Base-by-base conservation (phyloP, 345 rosid genomes). In the Clausena lansium region DNA sequence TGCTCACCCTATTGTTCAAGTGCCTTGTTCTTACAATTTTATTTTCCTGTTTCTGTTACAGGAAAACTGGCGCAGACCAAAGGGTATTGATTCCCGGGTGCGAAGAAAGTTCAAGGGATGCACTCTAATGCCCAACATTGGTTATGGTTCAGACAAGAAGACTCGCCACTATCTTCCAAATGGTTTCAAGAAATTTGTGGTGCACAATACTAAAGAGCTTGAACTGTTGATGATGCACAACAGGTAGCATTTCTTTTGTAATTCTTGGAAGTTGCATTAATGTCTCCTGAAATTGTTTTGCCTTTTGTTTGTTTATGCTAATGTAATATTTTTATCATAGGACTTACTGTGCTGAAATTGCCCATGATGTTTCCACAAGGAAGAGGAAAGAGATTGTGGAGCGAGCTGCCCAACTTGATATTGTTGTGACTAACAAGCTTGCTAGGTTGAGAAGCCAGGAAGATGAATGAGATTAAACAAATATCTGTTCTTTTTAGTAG, bases 211-310 rank as follows among this genome's bases (percentile, higher is more conserved):
- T 1, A 80, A 82, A 38, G 98, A 92, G 75, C 96, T 92, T 11
- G 98, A 90, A 76, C 52, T 94, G 9, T 81, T 94, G 86, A 92
- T 94, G 98, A 94, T 94, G 98, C 98, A 92, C 80, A 94, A 94
- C 91, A 88, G 98, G 97, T 92, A 78, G 0, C 2, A 2, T 69
- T 9, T 14, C 5, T 17, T 3, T 25, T 39, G 4, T 45, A 30
- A 7, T 45, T 28, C 3, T 28, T 3, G 9, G 5, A 7, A 9
- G 38, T 47, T 28, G 5, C 36, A 7, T 45, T 28, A 2, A 2
- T 17, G 36, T 17, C 5, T 20, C 38, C 1, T 15, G 38, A 30
- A 50, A 33, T 4, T 74, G 33, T 9, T 69, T 2, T 14, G 19
- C 55, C 55, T 50, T 38, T 11, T 45, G 50, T 11, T 45, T 5